Evolutionary conservation across 2,329 filamentous ascomycete species (phyloP).

Genomic region (Fusarium drepaniforme): DNA sequence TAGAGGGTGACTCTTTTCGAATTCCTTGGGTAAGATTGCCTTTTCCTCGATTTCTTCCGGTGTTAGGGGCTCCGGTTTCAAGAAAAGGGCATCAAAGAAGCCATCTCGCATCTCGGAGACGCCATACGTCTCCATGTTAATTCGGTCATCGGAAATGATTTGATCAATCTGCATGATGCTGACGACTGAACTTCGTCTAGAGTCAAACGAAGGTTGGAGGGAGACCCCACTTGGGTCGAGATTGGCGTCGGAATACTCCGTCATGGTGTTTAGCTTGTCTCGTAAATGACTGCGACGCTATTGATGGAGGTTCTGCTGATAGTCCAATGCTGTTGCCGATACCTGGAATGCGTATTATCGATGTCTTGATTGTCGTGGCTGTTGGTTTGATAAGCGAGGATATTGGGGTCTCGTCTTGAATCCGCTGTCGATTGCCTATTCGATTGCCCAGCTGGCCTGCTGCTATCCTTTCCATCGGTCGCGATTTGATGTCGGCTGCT

Average conservation of each 20-base stretch:
- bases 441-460: neutral
- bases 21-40: conserved; percentile 59
- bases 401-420: neutral
- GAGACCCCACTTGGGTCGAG: conserved; percentile 17
- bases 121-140: conserved; percentile 56
- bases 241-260: neutral
- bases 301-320: neutral
- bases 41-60: conserved; percentile 54
- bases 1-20: conserved; percentile 60
- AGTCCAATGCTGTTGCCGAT: neutral
- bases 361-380: neutral
- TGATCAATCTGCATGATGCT: conserved; percentile 51
- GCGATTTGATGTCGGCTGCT: neutral
- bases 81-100: conserved; percentile 62
- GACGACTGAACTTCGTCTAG: conserved; percentile 44
- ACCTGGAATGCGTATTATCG: neutral
- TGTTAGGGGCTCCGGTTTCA: conserved; percentile 55
- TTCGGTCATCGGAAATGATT: conserved; percentile 49
- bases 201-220: conserved; percentile 38
- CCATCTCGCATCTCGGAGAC: conserved; percentile 58
- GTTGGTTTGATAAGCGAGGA: neutral
- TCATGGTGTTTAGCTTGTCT: conserved; percentile 1
- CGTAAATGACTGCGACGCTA: neutral
- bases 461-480: neutral
- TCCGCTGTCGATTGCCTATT: neutral